Evolutionary conservation across 2,329 filamentous ascomycete genomes (phyloP).

Genomic region (Sclerotinia sclerotiorum): DNA sequence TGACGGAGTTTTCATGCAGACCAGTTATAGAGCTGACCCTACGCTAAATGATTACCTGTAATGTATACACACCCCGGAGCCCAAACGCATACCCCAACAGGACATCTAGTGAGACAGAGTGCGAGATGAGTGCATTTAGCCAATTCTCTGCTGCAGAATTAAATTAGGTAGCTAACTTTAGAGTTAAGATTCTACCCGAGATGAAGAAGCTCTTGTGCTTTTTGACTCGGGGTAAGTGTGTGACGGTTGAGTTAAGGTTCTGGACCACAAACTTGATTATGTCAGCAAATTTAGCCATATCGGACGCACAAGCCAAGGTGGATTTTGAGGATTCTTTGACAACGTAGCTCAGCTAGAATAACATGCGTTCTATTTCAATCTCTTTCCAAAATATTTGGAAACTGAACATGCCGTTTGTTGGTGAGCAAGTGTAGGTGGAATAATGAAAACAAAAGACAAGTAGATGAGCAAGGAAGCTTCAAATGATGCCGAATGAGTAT

Average conservation of each 20-base stretch:
- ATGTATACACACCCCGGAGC: neutral
- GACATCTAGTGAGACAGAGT: neutral
- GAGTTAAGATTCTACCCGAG: neutral
- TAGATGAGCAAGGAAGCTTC: neutral
- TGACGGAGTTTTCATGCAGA: constrained; percentile 2
- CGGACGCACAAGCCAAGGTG: neutral
- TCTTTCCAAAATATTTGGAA: neutral
- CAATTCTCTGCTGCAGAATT: neutral
- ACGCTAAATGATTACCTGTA: neutral
- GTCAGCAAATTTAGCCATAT: neutral
- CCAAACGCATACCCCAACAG: neutral
- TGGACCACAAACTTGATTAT: constrained; percentile 1
- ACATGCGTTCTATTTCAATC: neutral
- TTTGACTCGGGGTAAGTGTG: constrained; percentile 10
- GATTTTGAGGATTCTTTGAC: neutral
- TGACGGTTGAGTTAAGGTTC: constrained; percentile 5
- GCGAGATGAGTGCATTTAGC: constrained; percentile 3
- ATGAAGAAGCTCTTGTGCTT: neutral
- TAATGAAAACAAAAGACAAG: neutral
- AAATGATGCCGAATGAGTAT: neutral
- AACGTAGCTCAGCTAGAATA: neutral
- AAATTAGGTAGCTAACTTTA: neutral
- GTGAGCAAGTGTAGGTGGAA: neutral
- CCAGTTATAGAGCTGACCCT: neutral
- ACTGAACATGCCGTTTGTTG: neutral